phyloP scores from a whole-genome alignment of 106 monocot species.

The Dioscorea zingiberensis region DNA sequence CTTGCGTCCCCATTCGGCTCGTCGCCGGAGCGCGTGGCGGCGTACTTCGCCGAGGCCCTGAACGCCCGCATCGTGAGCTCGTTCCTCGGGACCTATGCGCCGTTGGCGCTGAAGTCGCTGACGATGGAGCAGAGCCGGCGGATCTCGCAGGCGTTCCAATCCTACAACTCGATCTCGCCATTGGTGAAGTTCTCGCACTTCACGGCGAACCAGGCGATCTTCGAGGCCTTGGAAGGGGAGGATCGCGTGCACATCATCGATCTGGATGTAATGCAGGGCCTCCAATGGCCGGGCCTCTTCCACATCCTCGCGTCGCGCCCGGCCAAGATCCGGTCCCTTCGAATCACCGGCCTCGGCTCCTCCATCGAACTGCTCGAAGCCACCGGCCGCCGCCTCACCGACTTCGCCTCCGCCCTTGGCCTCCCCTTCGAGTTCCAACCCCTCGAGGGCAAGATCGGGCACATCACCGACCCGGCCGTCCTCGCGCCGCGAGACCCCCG shows the following conservation, averaged over 20 bases:
- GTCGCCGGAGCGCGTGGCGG: constrained; percentile 53
- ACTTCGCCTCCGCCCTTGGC: constrained; percentile 57
- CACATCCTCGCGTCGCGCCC: constrained; percentile 30
- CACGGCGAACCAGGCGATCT: constrained; percentile 84
- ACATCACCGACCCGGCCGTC: constrained; percentile 1
- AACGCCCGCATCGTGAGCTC: constrained; percentile 21
- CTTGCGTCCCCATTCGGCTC: constrained; percentile 61
- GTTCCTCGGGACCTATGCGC: constrained; percentile 16
- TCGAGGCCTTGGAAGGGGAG: constrained; percentile 34
- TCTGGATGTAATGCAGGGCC: constrained; percentile 31
- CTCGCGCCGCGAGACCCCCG: not conserved
- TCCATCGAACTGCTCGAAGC: constrained; percentile 29
- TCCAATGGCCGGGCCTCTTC: constrained; percentile 45
- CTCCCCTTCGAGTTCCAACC: constrained; percentile 37
- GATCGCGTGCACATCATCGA: constrained; percentile 18
- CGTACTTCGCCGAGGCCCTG: constrained; percentile 69
- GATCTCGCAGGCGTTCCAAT: constrained; percentile 40
- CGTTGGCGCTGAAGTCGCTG: constrained; percentile 2
- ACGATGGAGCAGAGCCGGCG: constrained; percentile 18
- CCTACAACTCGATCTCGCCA: constrained; percentile 51
- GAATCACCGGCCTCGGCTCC: constrained; percentile 27
- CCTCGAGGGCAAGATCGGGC: constrained; percentile 16
- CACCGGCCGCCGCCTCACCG: constrained; percentile 30
- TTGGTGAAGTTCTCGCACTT: constrained; percentile 80
- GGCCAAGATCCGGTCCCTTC: constrained; percentile 9